A percentile compares a stretch with the other conserved stretches of the same genome.
Conservation (phyloP, 2,329 filamentous ascomycete genomes). For the Ceratocystis smalleyi region DNA sequence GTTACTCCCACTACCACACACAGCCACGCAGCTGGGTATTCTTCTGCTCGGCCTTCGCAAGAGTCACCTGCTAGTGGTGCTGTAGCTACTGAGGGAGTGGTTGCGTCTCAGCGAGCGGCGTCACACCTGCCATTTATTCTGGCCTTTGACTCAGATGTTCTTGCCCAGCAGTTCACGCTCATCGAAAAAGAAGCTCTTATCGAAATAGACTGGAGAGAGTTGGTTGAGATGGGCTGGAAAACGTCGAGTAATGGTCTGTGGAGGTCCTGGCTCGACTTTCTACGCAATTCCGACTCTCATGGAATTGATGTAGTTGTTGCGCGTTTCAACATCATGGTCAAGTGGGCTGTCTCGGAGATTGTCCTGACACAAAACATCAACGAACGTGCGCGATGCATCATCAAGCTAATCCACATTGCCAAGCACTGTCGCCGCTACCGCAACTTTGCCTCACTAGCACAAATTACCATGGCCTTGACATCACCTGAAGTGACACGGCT, state of each 20-base stretch:
- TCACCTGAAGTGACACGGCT: constrained; percentile 57
- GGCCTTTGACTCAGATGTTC: constrained; percentile 60
- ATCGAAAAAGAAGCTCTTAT: constrained; percentile 76
- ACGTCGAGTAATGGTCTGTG: constrained; percentile 47
- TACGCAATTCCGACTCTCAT: constrained; percentile 53
- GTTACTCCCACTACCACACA: constrained; percentile 31
- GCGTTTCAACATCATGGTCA: constrained; percentile 76
- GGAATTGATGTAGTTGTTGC: constrained; percentile 75
- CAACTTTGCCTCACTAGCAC: constrained; percentile 73
- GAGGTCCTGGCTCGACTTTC: constrained; percentile 68
- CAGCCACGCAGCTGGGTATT: constrained; percentile 19
- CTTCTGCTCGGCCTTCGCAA: not conserved
- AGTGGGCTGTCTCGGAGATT: constrained; percentile 69
- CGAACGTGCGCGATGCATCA: constrained; percentile 60
- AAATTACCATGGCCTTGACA: constrained; percentile 61
- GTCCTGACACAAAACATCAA: constrained; percentile 56
- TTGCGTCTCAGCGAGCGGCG: constrained; percentile 26
- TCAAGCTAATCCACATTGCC: constrained; percentile 72
- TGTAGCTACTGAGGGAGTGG: constrained; percentile 18
- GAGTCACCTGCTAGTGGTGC: not conserved
- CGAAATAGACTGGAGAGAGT: constrained; percentile 76
- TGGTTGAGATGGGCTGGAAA: constrained; percentile 73
- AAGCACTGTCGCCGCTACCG: constrained; percentile 57
- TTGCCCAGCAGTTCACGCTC: constrained; percentile 71
- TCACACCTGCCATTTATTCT: constrained; percentile 66